Conservation (phyloP, 352 stramenopile genomes). For the Aphanomyces stellatus region DNA sequence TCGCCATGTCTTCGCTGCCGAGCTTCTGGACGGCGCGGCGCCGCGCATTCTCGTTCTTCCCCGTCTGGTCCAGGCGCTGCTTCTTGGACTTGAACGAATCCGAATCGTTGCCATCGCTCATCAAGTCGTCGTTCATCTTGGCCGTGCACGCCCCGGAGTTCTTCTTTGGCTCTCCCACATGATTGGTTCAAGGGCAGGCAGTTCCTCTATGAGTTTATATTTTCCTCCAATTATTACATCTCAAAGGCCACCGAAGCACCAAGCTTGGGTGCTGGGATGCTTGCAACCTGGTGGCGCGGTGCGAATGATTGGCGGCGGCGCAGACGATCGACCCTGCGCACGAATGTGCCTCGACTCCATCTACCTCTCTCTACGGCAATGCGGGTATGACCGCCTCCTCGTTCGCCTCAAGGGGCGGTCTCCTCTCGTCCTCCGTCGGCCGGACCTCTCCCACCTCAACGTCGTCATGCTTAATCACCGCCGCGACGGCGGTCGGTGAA, state of each 20-base stretch:
- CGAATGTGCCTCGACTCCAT: too few relatives aligned
- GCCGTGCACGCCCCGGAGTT: neutral
- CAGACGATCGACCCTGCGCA: too few relatives aligned
- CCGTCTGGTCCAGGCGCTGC: slow-evolving; percentile 9
- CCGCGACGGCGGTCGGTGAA: neutral
- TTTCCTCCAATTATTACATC: neutral
- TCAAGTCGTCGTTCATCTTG: neutral
- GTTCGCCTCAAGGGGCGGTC: neutral
- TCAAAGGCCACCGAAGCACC: neutral
- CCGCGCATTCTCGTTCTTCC: slow-evolving; percentile 19
- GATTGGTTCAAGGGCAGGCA: neutral
- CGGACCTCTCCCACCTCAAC: neutral
- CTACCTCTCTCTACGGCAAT: too few relatives aligned
- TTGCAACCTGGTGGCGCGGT: too few relatives aligned
- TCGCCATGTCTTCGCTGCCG: slow-evolving; percentile 15
- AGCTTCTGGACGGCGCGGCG: slow-evolving; percentile 19
- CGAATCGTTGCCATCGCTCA: neutral
- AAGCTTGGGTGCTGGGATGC: neutral
- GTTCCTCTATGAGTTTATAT: neutral
- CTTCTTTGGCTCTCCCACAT: neutral
- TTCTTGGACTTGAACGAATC: neutral
- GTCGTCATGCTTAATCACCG: neutral
- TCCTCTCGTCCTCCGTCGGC: neutral
- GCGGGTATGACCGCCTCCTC: neutral
- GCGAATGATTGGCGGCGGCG: too few relatives aligned